Evolutionary conservation across 805 yeast genomes (phyloP), one percentile per base, ranked within the genome.

Genomic region (Candida quercuum): DNA sequence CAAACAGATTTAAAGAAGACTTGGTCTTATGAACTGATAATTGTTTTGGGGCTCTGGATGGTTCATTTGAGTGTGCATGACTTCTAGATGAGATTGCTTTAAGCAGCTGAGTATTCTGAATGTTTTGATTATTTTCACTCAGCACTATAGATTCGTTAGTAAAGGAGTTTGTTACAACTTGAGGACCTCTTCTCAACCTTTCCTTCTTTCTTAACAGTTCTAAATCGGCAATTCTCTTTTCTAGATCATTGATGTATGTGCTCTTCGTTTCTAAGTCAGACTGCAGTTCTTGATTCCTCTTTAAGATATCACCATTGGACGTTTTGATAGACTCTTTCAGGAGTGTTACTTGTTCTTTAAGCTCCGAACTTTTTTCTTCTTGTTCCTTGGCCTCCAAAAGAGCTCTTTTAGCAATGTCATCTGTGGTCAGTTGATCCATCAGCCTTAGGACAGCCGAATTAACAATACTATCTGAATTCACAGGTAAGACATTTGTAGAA

Each of bases 361-460:
- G 72, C 34, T 62, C 65, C 41, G 64, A 65, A 1, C 71, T 69
- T 17, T 57, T 57, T 32, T 51, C 51, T 26, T 64, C 60, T 14
- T 71, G 64, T 11, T 64, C 69, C 37, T 66, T 69, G 8, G 72
- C 69, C 33, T 78, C 83, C 36, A 47, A 56, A 41, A 59, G 65
- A 44, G 93, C 87, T 36, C 77, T 68, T 29, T 77, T 63, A 12
- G 89, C 89, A 60, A 80, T 76, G 35, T 82, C 89, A 54, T 86
- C 95, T 1, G 89, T 81, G 38, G 77, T 71, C 55, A 86, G 64
- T 28, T 81, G 69, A 14, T 83, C 72, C 44, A 72, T 67, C 26
- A 87, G 63, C 31, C 75, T 62, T 47, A 81, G 83, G 26, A 86
- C 78, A 2, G 87, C 79, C 33, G 81, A 68, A 25, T 78, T 81